Base-by-base conservation (phyloP, 108 stramenopile species). In the Cylindrotheca closterium region DNA sequence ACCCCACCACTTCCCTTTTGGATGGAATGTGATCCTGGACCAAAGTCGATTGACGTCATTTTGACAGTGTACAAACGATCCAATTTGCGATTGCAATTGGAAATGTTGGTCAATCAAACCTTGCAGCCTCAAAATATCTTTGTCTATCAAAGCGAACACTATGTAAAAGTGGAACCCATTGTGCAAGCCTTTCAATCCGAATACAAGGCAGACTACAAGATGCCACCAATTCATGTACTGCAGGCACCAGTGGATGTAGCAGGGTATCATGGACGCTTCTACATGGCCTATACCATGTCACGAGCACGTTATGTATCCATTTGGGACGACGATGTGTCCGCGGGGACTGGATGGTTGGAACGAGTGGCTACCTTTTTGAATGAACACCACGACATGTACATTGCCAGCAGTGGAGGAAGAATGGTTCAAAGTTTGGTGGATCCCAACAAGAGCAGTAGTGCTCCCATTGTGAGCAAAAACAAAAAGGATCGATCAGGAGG, bases 261-360 rank as follows among this genome's bases (percentile, higher is more conserved):
- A 4, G 32, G 32, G 4, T 58, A 58, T 58, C 58, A 58, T 58
- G 58, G 58, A 37, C 58, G 58, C 10, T 58, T 58, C 32, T 37
- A 58, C 37, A 37, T 42, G 32, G 58, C 58, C 33, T 58, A 58
- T 21, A 58, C 37, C 32, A 10, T 58, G 34, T 58, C 58, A 2
- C 24, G 22, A 18, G 58, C 58, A 10, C 21, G 27, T 12, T 58
- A 58, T 37, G 22, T 58, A 18, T 58, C 58, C n/a, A 21, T 58
- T 42, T 58, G 58, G 58, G 58, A 58, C 37, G 58, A 58, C 27
- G 58, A 58, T 42, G 23, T 58, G 22, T 21, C 33, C 3, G 58
- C 37, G 2, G 58, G 58, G 37, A 5, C 31, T 10, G 58, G 58
- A 21, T 58, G 58, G 58, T 37, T 58, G 58, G 31, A 33, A 37